Conservation (phyloP, 2,329 filamentous ascomycete genomes). For the Talaromyces sp. region DNA sequence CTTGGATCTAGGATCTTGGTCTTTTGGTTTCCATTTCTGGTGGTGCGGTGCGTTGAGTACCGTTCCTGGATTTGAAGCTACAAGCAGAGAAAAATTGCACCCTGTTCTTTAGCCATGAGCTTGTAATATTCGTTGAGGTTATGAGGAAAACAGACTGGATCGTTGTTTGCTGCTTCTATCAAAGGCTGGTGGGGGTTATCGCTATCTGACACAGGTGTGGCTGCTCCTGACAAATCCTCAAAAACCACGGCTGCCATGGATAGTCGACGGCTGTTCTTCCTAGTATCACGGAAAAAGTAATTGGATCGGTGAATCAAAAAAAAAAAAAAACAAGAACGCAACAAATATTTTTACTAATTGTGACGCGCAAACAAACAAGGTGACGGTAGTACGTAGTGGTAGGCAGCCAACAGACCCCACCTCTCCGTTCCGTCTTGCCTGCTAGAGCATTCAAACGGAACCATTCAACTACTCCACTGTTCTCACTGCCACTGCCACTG, state of each 20-base stretch:
- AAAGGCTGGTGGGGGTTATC: conserved; percentile 75
- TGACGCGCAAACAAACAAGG: not conserved
- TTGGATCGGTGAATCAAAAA: not conserved
- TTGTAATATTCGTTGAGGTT: not conserved
- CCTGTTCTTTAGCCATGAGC: not conserved
- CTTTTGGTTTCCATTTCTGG: conserved; percentile 71
- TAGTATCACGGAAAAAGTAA: not conserved
- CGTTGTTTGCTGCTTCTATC: conserved; percentile 62
- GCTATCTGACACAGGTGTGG: conserved; percentile 22
- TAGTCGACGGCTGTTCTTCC: not conserved
- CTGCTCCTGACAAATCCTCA: conserved; percentile 33
- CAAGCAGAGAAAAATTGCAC: not conserved
- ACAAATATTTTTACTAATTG: not conserved
- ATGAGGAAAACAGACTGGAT: conserved; percentile 52
- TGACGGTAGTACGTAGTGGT: not conserved
- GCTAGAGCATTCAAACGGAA: not conserved
- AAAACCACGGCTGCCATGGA: conserved; percentile 24
- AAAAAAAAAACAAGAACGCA: not conserved
- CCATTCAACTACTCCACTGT: not conserved
- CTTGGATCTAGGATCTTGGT: conserved; percentile 64
- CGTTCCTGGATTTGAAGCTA: conserved; percentile 59
- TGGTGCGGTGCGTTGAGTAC: conserved; percentile 70
- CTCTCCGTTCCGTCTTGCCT: not conserved
- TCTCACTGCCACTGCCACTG: not conserved
- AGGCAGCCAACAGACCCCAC: not conserved